Evolutionary conservation across 148 eudicot species (phyloP), one percentile per base, ranked within the genome.

Genomic region (Limonium bicolor): DNA sequence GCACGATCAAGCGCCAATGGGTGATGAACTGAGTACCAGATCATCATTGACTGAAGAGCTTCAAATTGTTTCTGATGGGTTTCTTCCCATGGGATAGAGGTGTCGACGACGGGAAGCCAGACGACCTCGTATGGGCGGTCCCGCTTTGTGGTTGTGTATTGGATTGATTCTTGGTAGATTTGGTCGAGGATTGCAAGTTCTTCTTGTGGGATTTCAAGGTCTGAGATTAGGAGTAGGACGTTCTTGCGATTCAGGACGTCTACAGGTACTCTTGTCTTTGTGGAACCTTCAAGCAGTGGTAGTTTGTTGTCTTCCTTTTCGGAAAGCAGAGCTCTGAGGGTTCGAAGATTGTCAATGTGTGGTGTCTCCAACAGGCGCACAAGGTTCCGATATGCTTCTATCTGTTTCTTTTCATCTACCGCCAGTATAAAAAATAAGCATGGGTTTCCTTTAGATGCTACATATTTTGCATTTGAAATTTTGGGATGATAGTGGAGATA

Each of bases 331-430:
- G 68, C 65, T 52, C 21, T 69, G 4, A 85, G 61, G 34, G 66
- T 61, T 51, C 51, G 77, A 65, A 62, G 55, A 64, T 85, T 85
- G 66, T 85, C 95, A 7, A 77, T 49, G 11, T 85, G 92, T 28
- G 82, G 37, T 28, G 67, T 62, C 36, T 68, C 83, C 10, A 77
- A 67, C 32, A 73, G 35, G 27, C 45, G 65, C 7, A 53, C 27
- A 20, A 86, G 64, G 20, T 36, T 15, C 44, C 43, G 54, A 40
- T 60, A 86, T 36, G 73, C 70, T 53, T 86, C 95, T 16, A 52
- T 50, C 2, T 51, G 60, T 57, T 55, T 74, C 67, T 63, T 77
- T 61, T 66, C 77, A 41, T 61, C 95, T 86, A 70, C 63, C 25
- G 10, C 41, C 17, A 15, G 19, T 11, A 39, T 9, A 20, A 39